These are phyloP conservation scores for Colletotrichum horii DNA, from an alignment of 2,329 filamentous ascomycete genomes.

Conservation along the genomic window DNA sequence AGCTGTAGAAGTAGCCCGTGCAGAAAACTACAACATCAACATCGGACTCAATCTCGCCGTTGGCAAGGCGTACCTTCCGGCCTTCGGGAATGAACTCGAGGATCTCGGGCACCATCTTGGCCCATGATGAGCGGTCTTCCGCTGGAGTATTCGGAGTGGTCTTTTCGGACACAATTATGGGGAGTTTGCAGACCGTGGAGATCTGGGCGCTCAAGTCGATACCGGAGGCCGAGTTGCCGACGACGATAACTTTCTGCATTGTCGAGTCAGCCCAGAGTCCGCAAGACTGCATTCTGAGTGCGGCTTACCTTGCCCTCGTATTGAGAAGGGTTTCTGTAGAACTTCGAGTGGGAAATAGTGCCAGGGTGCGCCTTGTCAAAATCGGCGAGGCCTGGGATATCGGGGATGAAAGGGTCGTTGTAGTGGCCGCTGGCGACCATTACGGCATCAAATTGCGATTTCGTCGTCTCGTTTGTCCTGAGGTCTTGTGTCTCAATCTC, in stretches of 20 bases:
- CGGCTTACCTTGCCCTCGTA: slow-evolving; percentile 34
- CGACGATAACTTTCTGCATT: slow-evolving; percentile 65
- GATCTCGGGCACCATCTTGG: slow-evolving; percentile 48
- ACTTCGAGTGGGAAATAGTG: slow-evolving; percentile 68
- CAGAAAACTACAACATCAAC: slow-evolving; percentile 85
- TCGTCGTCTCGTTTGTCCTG: slow-evolving; percentile 25
- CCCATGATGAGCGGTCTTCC: slow-evolving; percentile 30
- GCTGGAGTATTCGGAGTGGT: slow-evolving; percentile 28
- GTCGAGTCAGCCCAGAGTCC: rapidly evolving
- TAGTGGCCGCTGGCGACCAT: slow-evolving; percentile 69
- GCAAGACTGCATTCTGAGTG: rapidly evolving
- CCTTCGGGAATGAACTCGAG: slow-evolving; percentile 48
- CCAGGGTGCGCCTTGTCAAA: slow-evolving; percentile 57
- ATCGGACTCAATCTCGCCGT: slow-evolving; percentile 67
- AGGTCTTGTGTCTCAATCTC: slow-evolving; percentile 41
- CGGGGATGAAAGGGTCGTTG: slow-evolving; percentile 63
- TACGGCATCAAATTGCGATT: slow-evolving; percentile 62
- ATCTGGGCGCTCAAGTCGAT: slow-evolving; percentile 72
- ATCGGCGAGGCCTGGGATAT: slow-evolving; percentile 57
- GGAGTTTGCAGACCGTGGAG: slow-evolving; percentile 52
- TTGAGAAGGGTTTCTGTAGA: slow-evolving; percentile 57
- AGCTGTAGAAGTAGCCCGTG: slow-evolving; percentile 87
- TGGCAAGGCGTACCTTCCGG: slow-evolving; percentile 62
- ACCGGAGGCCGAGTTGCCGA: slow-evolving; percentile 76
- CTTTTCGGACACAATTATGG: slow-evolving; percentile 62